These are phyloP conservation scores for Castanospermum australe DNA, from an alignment of 306 rosid genomes.

Conservation along the genomic window DNA sequence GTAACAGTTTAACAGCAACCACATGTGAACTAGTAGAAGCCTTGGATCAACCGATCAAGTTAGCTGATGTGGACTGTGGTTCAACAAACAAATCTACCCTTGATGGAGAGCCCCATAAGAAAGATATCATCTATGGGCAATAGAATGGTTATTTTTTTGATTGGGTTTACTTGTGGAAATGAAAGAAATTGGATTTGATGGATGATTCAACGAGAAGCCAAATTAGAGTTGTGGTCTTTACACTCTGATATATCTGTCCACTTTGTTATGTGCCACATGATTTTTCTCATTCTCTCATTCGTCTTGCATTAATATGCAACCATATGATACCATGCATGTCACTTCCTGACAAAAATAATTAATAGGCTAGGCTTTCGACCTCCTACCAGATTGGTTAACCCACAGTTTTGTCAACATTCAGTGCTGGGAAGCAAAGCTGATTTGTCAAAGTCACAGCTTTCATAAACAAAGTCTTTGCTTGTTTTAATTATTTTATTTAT, in stretches of 20 bases:
- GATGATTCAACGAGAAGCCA: background rate
- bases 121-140: background rate
- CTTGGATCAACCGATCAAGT: background rate
- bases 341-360: background rate
- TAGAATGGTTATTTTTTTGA: background rate
- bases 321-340: background rate
- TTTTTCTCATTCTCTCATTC: constrained; percentile 29
- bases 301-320: constrained; percentile 20
- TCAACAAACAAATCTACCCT: constrained; percentile 48
- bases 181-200: background rate
- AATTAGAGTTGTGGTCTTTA: background rate
- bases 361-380: background rate
- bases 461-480: background rate
- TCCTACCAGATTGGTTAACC: background rate
- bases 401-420: background rate
- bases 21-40: background rate
- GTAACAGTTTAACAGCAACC: no score
- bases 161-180: background rate
- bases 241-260: background rate
- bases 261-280: background rate
- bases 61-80: background rate
- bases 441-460: background rate
- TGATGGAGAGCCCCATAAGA: constrained; percentile 8
- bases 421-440: background rate
- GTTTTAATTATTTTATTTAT: background rate